Evolutionary conservation across 768 basidiomycete genomes (phyloP), one percentile per base, ranked within the genome.

Genomic region (Mycena maculata): DNA sequence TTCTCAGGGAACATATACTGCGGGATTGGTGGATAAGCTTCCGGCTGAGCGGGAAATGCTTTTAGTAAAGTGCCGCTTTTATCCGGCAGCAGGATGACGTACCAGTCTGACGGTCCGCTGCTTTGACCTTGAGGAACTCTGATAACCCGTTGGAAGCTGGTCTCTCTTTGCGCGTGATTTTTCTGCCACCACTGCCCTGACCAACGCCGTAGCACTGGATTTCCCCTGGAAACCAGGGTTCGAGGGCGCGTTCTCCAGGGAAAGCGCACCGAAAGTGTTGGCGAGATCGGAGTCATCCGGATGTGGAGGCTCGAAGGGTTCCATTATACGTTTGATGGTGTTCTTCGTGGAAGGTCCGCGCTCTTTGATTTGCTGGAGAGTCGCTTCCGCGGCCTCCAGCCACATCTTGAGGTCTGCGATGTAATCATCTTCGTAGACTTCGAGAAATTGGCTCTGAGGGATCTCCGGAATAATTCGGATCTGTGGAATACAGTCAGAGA

Each of bases 151-250:
- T 15, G 11, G 20, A 22, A 20, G 18, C 44, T 36, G 3, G 8
- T 4, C 3, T 5, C 20, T n/a, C 9, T 25, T n/a, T n/a, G n/a
- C 3, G 15, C 8, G 30, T 3, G 33, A 16, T 23, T 58, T 59
- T 25, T 10, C 31, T 7, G 22, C 30, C 8, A 58, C 25, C 2
- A 49, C 57, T 2, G n/a, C 16, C 25, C 42, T 59, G 10, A 59
- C 63, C 16, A 65, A 22, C 55, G 31, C 25, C 5, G 38, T 55
- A 4, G 55, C 33, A 22, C 63, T 57, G 1, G 63, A 64, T 22
- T 57, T 64, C 1, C 65, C 65, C n/a, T 54, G 65, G 28, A 60
- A 66, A 0, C 57, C 65, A 1, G 36, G 52, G 12, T 66, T 44
- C 5, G 41, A 36, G 3, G 48, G 23, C 1, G 23, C 18, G 28